phyloP scores from a whole-genome alignment of 2,329 filamentous ascomycete species.

The Gnomoniopsis smithogilvyi region DNA sequence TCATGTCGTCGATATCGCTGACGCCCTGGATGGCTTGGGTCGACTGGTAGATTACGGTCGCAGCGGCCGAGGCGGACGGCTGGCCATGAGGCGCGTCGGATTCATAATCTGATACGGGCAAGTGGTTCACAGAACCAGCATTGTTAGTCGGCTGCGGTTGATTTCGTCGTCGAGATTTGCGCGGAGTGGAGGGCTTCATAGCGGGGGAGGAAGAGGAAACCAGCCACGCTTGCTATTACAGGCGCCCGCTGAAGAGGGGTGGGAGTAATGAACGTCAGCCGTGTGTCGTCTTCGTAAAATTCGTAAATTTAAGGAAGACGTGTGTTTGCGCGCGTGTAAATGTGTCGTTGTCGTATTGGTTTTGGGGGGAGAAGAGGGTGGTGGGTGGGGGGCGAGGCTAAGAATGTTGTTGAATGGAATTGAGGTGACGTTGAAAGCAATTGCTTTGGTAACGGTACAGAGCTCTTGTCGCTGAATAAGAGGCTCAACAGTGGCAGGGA shows the following conservation, averaged over 20 bases:
- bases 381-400: too few relatives aligned
- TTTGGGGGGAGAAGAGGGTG: too few relatives aligned
- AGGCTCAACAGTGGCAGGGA: too few relatives aligned
- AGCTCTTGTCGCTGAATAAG: too few relatives aligned
- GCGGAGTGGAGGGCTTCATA: conserved; percentile 44
- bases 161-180: conserved; percentile 26
- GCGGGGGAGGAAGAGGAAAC: background rate
- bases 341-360: too few relatives aligned
- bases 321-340: too few relatives aligned
- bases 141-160: conserved; percentile 23
- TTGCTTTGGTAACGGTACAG: too few relatives aligned
- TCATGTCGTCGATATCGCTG: conserved; percentile 81
- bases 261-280: too few relatives aligned
- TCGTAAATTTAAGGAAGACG: too few relatives aligned
- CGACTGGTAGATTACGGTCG: conserved; percentile 66
- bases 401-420: too few relatives aligned
- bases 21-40: conserved; percentile 46
- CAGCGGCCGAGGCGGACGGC: conserved; percentile 21
- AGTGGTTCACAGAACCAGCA: conserved; percentile 33
- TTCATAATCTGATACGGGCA: conserved; percentile 59
- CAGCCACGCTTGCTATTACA: background rate
- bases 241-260: background rate
- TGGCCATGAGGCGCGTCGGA: conserved; percentile 56
- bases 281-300: too few relatives aligned
- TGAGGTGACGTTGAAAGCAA: too few relatives aligned